Conservation (phyloP, 2,329 filamentous ascomycete genomes). For the Botrytis porri region DNA sequence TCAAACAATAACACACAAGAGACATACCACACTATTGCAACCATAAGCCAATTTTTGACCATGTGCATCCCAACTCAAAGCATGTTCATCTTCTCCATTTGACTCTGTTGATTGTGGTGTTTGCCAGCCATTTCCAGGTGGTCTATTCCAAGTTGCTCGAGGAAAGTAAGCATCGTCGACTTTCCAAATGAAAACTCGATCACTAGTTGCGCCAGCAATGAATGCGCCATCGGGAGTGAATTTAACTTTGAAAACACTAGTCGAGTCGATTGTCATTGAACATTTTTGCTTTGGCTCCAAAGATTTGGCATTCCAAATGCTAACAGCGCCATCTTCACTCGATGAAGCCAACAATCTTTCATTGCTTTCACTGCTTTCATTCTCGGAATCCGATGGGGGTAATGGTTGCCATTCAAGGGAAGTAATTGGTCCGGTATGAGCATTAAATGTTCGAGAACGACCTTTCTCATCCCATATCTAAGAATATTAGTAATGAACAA, state of each 20-base stretch:
- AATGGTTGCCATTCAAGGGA: constrained; percentile 60
- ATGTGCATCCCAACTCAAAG: constrained; percentile 59
- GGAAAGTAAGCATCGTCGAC: constrained; percentile 57
- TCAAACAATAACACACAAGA: background rate
- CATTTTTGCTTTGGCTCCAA: constrained; percentile 55
- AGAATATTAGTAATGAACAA: constrained; percentile 36
- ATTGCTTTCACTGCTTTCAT: constrained; percentile 41
- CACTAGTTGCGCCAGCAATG: constrained; percentile 58
- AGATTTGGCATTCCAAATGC: constrained; percentile 59
- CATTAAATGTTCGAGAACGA: constrained; percentile 53
- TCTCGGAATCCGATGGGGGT: constrained; percentile 37
- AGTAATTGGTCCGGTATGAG: constrained; percentile 57
- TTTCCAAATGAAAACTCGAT: constrained; percentile 62
- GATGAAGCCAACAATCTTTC: constrained; percentile 54
- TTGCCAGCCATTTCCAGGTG: constrained; percentile 55
- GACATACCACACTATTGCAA: constrained; percentile 58
- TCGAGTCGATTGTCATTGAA: constrained; percentile 57
- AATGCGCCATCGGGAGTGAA: constrained; percentile 63
- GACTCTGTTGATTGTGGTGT: constrained; percentile 52
- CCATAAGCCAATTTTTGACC: constrained; percentile 63
- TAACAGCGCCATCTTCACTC: constrained; percentile 60
- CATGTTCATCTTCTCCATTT: constrained; percentile 61
- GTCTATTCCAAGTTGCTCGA: constrained; percentile 57
- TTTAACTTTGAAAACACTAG: constrained; percentile 54
- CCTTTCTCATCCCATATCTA: constrained; percentile 45